These are phyloP conservation scores for Geotrichum carabidarum DNA, from an alignment of 1,139 yeast species.

Conservation along the genomic window DNA sequence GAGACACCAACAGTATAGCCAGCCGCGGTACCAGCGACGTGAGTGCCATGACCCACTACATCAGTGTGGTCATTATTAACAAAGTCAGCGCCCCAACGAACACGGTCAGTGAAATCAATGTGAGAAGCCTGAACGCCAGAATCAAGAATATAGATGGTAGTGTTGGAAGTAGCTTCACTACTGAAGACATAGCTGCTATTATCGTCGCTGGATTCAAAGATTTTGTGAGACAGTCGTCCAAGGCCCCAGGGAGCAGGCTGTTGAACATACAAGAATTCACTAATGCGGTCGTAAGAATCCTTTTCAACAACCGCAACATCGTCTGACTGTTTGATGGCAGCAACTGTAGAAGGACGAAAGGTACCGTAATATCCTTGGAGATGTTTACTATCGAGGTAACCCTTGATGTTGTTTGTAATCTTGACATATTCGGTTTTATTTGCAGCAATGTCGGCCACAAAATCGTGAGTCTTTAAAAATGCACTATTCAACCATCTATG, in stretches of 20 bases:
- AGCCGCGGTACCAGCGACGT: conserved; percentile 45
- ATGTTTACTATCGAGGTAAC: conserved; percentile 51
- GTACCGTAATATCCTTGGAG: conserved; percentile 30
- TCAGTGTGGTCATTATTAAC: conserved; percentile 37
- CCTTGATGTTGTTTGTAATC: conserved; percentile 48
- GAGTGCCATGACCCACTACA: conserved; percentile 43
- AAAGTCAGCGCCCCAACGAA: conserved; percentile 35
- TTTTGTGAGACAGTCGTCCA: conserved; percentile 46
- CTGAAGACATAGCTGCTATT: conserved; percentile 42
- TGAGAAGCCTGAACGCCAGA: conserved; percentile 45
- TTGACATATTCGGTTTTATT: background rate
- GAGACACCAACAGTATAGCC: conserved; percentile 44
- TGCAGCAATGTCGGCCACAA: conserved; percentile 10
- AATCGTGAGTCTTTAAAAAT: background rate
- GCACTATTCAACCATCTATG: conserved; percentile 20
- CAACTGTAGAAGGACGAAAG: conserved; percentile 32
- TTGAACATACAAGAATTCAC: conserved; percentile 17
- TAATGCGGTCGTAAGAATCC: conserved; percentile 38
- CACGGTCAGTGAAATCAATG: conserved; percentile 49
- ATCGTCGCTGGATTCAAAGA: conserved; percentile 8
- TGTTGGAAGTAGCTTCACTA: conserved; percentile 48
- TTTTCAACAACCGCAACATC: conserved; percentile 47
- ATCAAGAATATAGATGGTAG: conserved; percentile 52
- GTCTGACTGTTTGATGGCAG: conserved; percentile 42
- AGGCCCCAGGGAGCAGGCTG: conserved; percentile 49